Base-by-base conservation (phyloP, 2,329 filamentous ascomycete genomes). In the Cladophialophora immunda region DNA sequence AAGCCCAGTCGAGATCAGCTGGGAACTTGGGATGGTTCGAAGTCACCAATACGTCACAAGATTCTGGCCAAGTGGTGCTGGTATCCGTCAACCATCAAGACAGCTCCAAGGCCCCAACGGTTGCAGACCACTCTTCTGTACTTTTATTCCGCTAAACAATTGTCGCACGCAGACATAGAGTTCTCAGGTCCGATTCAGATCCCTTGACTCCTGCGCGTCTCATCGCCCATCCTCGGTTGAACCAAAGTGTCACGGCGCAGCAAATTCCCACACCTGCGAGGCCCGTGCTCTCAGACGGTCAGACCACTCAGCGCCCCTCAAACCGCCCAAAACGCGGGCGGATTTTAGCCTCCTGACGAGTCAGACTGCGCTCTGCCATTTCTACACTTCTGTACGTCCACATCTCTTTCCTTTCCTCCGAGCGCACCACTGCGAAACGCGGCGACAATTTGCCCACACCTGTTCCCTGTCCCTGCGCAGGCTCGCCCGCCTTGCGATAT, bases 351-450 rank as follows among this genome's bases (percentile, higher is more conserved):
- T 34, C 58, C 54, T 13, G 45, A 61, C 58, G 47, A 61, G 60
- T 62, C 58, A 61, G 58, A 61, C 63, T 41, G 58, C 52, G 41
- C 53, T 55, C 57, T 62, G 32, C 55, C 25, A 38, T 27, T 57
- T 63, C 29, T 29, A 61, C 29, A n/a, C 19, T 47, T 50, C 50
- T 59, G 67, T 69, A 69, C 67, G 67, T 69, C 55, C 53, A 65
- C 54, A 1, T 53, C 58, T 64, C 41, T 67, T 71, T 72, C 71
- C 69, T 70, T 72, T 72, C 62, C 69, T 68, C 71, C 71, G 71
- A 71, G 58, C 52, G 62, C 53, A 57, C 58, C 65, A 55, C 60
- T 29, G 65, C 57, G 34, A 66, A 27, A 54, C 19, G 54, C 25
- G 22, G n/a, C 11, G 29, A 25, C 45, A 7, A 36, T n/a, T 15